Base-by-base conservation (phyloP, 352 stramenopile genomes). In the Globisporangium solare region DNA sequence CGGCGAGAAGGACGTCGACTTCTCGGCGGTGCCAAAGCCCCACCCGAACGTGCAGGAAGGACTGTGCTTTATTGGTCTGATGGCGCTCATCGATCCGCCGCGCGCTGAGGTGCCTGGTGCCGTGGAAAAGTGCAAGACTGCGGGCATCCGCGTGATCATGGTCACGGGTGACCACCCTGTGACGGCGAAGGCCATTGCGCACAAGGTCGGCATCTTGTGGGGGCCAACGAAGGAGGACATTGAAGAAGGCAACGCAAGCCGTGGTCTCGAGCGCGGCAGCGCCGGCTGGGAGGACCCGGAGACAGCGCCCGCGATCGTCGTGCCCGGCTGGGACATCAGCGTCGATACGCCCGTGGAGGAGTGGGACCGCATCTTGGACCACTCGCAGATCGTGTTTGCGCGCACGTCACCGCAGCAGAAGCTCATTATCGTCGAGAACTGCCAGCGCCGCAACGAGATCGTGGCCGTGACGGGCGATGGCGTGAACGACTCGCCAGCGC, bases 391-490 rank as follows among this genome's bases (percentile, higher is more conserved):
- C 50, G 95, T 99, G 15, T 99, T 99, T 67, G 95, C 96, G 13
- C 88, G 96, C 58, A 96, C 94, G 2, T 97, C 87, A 14, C 96
- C 97, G 10, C 76, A 98, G 61, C 84, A 98, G 56, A 98, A 98
- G 76, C 71, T 98, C 7, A 84, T 86, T 51, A 98, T 99, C 64
- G 96, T 99, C 4, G 86, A 97, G 45, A 91, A 94, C 54, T 86
- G 79, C 53, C 84, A 97, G 64, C 70, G 82, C 14, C 67, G 66
- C 22, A 91, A 89, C 10, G 79, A 97, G 40, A 89, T 98, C 35
- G 87, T 97, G 7, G 92, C 89, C 13, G 94, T 99, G 62, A 99
- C 95, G n/a, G 96, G 97, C 27, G 97, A 99, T 68, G 96, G 97
- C 70, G 96, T 99, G 14, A 99, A 99, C 64, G 96, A 99, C 69